Percentiles rank a stretch among this genome's conserved stretches.
Evolutionary conservation across 2,329 filamentous ascomycete species (phyloP).

Genomic region (Penicillium concentricum): DNA sequence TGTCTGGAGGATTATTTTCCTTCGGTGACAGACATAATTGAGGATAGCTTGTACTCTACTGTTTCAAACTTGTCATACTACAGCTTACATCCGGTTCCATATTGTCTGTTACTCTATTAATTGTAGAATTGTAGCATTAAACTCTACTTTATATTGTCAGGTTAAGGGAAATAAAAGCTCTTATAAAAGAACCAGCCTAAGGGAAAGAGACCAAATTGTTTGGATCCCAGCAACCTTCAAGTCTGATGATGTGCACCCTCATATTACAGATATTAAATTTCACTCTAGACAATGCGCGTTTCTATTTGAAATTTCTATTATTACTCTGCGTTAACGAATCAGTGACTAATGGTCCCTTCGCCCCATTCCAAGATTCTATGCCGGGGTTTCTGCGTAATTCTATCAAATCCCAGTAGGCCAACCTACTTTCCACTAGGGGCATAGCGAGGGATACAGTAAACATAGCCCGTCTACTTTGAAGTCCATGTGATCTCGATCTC

Average conservation of each 20-base stretch:
- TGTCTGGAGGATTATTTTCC: conserved; percentile 1
- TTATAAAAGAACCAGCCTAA: neutral
- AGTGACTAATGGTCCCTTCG: neutral
- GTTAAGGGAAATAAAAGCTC: neutral
- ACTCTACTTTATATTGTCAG: no score
- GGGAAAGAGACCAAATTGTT: neutral
- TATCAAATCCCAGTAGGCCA: neutral
- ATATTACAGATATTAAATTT: neutral
- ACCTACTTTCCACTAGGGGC: neutral
- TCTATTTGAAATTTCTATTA: neutral
- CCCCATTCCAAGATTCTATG: neutral
- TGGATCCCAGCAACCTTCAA: neutral
- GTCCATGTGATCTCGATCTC: conserved; percentile 37
- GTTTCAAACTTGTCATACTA: neutral
- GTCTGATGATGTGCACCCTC: no score
- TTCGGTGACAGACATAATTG: neutral
- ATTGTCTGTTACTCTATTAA: neutral
- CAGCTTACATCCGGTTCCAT: neutral
- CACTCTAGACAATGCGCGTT: neutral
- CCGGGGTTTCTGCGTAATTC: neutral
- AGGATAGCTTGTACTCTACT: conserved; percentile 12
- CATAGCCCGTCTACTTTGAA: conserved; percentile 2
- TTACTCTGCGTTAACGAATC: neutral
- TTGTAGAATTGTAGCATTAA: neutral
- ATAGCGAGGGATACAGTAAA: neutral